Base-by-base conservation (phyloP, 805 yeast genomes). In the Candida manassasensis region DNA sequence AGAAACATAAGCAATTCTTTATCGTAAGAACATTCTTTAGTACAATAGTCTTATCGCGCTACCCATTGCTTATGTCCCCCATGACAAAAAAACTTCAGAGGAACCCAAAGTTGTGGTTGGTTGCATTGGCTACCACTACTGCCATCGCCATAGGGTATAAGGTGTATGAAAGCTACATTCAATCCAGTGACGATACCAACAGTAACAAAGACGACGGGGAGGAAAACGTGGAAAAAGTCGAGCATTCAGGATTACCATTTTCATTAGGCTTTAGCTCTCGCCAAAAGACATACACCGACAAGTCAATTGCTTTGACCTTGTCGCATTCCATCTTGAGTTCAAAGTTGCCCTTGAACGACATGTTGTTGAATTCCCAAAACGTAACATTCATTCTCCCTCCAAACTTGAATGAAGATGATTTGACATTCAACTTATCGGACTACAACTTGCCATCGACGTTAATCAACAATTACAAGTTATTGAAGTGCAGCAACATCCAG, bases 301-400 rank as follows among this genome's bases (percentile, higher is more conserved):
- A 63, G 41, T 49, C 60, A 14, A 61, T 67, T 21, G 71, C 68
- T 4, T 52, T 67, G 43, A 67, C 72, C 6, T 56, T 67, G 29
- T 63, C 67, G 30, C 64, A 64, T 34, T 58, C 67, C 19, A 61
- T 67, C n/a, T 47, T 67, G 39, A 56, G 51, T 35, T 52, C 61
- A 31, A 47, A 53, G 32, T 47, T 65, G 18, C 71, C 71, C 3
- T 52, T 67, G 35, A 49, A 59, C 37, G 69, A 66, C 14, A 64
- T 66, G 12, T 49, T 67, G 29, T 38, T 55, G 36, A 59, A 56
- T 19, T 47, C 60, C 2, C 66, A 61, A 19, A 67, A 67, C 42
- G 64, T 67, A 25, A 61, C 68, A 6, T 67, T 67, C 43, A 67
- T 67, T 32, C 55, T 67, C 19, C 71, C 73, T 4, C 73, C 73